A percentile compares a stretch with the other conserved stretches of the same genome.
phyloP scores from a whole-genome alignment of 2,329 filamentous ascomycete species.

The Aspergillus floridensis region DNA sequence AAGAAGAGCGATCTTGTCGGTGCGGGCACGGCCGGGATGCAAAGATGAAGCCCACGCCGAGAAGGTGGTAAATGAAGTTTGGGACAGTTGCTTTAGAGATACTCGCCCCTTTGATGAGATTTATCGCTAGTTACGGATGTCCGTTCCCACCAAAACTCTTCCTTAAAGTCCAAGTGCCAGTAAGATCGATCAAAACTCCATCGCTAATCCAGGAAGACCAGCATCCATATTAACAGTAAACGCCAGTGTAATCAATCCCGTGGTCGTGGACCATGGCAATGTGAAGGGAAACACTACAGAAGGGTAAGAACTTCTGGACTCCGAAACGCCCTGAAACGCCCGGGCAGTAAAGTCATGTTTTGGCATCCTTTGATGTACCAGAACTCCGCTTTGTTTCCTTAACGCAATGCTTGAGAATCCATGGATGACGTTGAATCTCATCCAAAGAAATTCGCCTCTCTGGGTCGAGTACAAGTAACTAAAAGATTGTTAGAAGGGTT shows the following conservation, averaged over 20 bases:
- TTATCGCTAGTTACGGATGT: constrained; percentile 57
- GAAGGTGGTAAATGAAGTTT: constrained; percentile 93
- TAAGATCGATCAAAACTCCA: neutral
- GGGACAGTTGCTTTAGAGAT: constrained; percentile 94
- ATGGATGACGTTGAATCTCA: constrained; percentile 84
- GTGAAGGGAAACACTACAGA: neutral
- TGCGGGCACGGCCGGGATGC: constrained; percentile 74
- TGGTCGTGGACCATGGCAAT: neutral
- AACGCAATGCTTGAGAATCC: constrained; percentile 94
- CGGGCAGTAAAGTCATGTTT: constrained; percentile 24
- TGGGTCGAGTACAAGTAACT: constrained; percentile 87
- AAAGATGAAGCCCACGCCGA: constrained; percentile 82
- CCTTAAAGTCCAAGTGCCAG: neutral
- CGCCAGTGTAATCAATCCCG: neutral
- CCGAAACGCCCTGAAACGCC: constrained; percentile 22
- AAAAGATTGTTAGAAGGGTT: constrained; percentile 24
- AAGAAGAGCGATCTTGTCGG: constrained; percentile 72
- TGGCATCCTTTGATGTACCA: constrained; percentile 34
- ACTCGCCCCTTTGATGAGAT: constrained; percentile 96
- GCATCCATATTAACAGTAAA: neutral
- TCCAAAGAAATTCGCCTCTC: constrained; percentile 90
- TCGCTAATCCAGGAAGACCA: neutral
- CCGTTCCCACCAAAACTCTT: neutral
- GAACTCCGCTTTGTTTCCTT: constrained; percentile 49
- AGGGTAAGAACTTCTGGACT: constrained; percentile 14